Evolutionary conservation across 306 rosid species (phyloP).

Genomic region (Morella rubra): DNA sequence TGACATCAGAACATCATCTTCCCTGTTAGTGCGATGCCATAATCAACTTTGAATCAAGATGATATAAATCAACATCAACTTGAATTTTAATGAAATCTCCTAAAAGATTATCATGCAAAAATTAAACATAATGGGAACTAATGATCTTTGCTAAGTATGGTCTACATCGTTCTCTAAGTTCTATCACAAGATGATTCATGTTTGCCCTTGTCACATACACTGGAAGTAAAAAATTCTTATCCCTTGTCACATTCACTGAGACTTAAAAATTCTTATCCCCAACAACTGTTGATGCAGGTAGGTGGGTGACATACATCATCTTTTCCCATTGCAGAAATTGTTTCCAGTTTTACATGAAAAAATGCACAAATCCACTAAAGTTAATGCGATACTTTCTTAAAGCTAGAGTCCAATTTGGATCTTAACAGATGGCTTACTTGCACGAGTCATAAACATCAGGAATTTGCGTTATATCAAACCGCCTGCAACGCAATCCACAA

Average conservation of each 20-base stretch:
- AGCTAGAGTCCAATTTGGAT: not conserved
- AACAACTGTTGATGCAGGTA: not conserved
- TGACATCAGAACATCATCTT: slow-evolving; percentile 22
- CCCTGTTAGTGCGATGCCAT: slow-evolving; percentile 1
- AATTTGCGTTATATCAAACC: slow-evolving; percentile 89
- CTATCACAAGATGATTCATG: not conserved
- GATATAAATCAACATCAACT: slow-evolving; percentile 1
- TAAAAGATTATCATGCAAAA: not conserved
- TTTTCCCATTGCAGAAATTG: not conserved
- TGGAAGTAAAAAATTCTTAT: not conserved
- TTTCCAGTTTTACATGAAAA: not conserved
- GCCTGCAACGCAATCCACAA: slow-evolving; percentile 54
- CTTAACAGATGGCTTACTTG: slow-evolving; percentile 67
- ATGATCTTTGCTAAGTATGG: slow-evolving; percentile 9
- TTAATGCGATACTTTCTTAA: not conserved
- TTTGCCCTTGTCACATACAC: not conserved
- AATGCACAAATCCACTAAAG: not conserved
- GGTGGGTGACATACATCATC: not conserved
- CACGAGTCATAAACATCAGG: slow-evolving; percentile 98
- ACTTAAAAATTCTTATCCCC: no score
- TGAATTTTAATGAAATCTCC: slow-evolving; percentile 8
- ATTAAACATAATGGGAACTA: not conserved
- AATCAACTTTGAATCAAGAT: not conserved
- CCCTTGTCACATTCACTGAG: not conserved
- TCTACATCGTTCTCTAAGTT: not conserved